Evolutionary conservation across 495 filamentous ascomycete species (phyloP).

Genomic region (Copromyces sp.): DNA sequence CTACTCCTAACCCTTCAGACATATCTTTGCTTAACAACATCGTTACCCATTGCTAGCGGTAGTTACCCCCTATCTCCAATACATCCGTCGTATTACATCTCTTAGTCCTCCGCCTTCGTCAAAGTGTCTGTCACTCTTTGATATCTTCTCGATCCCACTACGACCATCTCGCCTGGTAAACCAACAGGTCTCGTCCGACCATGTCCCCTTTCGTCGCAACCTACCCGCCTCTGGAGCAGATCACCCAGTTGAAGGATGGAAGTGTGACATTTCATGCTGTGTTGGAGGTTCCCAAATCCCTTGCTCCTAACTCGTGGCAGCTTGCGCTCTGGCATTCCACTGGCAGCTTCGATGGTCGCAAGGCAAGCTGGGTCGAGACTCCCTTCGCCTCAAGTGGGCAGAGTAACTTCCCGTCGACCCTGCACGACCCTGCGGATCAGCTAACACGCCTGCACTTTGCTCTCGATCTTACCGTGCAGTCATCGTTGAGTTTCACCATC

Average conservation of each 20-base stretch:
- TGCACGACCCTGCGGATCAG: slow-evolving; percentile 23
- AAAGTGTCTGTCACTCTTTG: background rate
- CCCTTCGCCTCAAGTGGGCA: slow-evolving; percentile 30
- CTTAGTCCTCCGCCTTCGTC: background rate
- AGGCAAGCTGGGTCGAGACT: slow-evolving; percentile 38
- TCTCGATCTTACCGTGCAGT: slow-evolving; percentile 29
- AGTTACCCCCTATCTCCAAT: background rate
- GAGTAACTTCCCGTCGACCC: slow-evolving; percentile 23
- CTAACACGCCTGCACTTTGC: slow-evolving; percentile 35
- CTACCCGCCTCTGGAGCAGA: slow-evolving; percentile 61
- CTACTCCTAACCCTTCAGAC: background rate
- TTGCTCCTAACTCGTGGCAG: slow-evolving; percentile 54
- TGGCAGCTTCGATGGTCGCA: slow-evolving; percentile 10
- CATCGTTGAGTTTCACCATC: slow-evolving; percentile 57
- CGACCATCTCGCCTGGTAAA: background rate
- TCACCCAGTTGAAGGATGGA: slow-evolving; percentile 44
- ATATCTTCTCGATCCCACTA: background rate
- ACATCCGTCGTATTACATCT: background rate
- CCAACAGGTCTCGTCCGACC: background rate
- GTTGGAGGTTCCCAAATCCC: slow-evolving; percentile 52
- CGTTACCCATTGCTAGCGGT: background rate
- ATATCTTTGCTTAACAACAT: background rate
- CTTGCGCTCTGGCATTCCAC: slow-evolving; percentile 69
- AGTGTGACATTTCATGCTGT: slow-evolving; percentile 56
- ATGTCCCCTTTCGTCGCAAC: slow-evolving; percentile 29